Evolutionary conservation across 2,329 filamentous ascomycete species (phyloP), one percentile per base, ranked within the genome.

Genomic region (Metarhizium robertsii): DNA sequence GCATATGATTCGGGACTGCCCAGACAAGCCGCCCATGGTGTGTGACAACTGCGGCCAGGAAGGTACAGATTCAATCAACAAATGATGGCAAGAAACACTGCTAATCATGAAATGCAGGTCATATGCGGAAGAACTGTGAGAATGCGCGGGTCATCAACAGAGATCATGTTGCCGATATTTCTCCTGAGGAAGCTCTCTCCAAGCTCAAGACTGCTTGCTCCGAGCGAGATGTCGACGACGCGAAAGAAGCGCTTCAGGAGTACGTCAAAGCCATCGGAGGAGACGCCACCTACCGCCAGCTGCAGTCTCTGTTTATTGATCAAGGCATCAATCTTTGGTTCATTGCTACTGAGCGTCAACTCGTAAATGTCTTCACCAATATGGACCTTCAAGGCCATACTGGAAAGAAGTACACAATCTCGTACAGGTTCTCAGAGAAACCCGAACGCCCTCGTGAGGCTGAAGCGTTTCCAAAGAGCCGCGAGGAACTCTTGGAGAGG

Each of bases 361-460:
- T 76, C 6, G 67, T 87, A 0, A 65, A 71, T 1, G 81, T 83
- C 5, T 78, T 84, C 61, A 87, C 83, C 58, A 85, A 87, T 69
- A 86, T 89, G 81, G 85, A 89, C 60, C 72, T 88, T 1, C 85
- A 89, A 63, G 86, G 86, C 5, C 81, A 86, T 58, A 72, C 86
- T 20, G 78, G 79, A 56, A 84, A 83, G 68, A 84, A 83, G 65
- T 88, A 79, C 61, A 79, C 78, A 1, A 74, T 89, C 52, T 80
- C 80, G 0, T 83, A 85, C 64, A 81, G 86, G 51, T 83, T 84
- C 61, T 76, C 75, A 1, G 69, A 77, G 36, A 80, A 80, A 60
- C 79, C 85, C 0, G 67, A 72, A 20, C 79, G 83, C 3, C 80
- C 80, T 34, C 79, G 79, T 53, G 80, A 88, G 67, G 75, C 74